Conservation (phyloP, 306 rosid species). For the Delonix regia region DNA sequence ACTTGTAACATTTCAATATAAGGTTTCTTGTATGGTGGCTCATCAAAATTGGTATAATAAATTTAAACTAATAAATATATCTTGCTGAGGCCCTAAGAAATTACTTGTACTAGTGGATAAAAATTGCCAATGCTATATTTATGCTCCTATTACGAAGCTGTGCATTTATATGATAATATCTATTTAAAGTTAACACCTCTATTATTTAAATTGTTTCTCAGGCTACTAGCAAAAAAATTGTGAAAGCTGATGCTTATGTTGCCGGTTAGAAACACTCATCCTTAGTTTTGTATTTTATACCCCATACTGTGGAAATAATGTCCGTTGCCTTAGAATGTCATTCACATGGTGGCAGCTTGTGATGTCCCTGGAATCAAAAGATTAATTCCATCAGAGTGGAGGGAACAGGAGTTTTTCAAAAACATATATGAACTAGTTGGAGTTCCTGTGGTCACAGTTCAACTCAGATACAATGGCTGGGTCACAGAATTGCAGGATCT, state of each 20-base stretch:
- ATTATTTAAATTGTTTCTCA: conserved; percentile 36
- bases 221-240: conserved; percentile 86
- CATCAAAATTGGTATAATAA: neutral
- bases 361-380: conserved; percentile 98
- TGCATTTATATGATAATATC: neutral
- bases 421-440: conserved; percentile 85
- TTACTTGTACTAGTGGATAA: neutral
- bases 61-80: neutral
- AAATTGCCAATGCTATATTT: neutral
- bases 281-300: conserved; percentile 15
- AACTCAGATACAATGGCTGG: conserved; percentile 97
- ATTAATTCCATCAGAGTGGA: conserved; percentile 84
- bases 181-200: conserved; percentile 26
- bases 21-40: neutral
- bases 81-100: neutral
- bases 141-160: neutral
- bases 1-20: neutral
- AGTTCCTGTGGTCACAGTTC: conserved; percentile 99
- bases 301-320: conserved; percentile 21
- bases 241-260: conserved; percentile 92
- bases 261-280: conserved; percentile 70
- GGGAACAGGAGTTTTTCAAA: conserved; percentile 74
- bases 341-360: conserved; percentile 74
- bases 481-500: conserved; percentile 95
- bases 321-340: conserved; percentile 31